Evolutionary conservation across 371 early-diverging fungal genomes (phyloP), one percentile per base, ranked within the genome.

Genomic region (Actinomucor elegans): DNA sequence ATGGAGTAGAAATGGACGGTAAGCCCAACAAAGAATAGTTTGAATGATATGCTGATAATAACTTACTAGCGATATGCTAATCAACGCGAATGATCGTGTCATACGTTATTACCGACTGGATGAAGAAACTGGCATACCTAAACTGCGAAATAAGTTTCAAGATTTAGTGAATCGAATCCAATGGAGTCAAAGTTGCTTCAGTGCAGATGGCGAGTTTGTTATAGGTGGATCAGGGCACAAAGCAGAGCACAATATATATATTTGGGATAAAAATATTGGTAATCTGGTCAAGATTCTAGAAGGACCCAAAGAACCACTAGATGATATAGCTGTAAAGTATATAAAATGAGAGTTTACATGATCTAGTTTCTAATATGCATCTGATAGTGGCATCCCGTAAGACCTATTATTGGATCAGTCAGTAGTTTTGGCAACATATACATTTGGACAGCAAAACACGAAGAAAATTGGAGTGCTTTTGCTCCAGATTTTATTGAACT

Each of bases 391-490:
- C 97, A 97, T 58, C 96, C 97, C 1, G 68, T 78, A n/a, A 80
- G 86, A 14, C 94, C 96, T 0, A 81, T 92, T 18, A 79, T 94
- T 29, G 90, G 85, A 1, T 91, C 95, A 0, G 86, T 94, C 1
- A 87, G 95, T 24, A 79, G 79, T 10, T 88, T 81, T 60, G 94
- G 94, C 10, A 81, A 77, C 14, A 83, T 96, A 14, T 88, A 91
- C 57, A 74, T 95, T 20, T 97, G 97, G 97, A 83, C 89, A n/a
- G 84, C 85, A 5, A 84, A 81, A 21, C 84, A 86, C 27, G 84
- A 84, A 55, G 92, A 94, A 44, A 90, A 91, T 58, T 97, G 94
- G 92, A 90, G 91, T 41, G 93, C 94, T 14, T 92, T 94, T 78
- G 94, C 92, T 14, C 95, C 94, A 9, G 91, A 89, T 45, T 97